Evolutionary conservation across 2,329 filamentous ascomycete species (phyloP).

Genomic region (Sporothrix pseudoabietina): DNA sequence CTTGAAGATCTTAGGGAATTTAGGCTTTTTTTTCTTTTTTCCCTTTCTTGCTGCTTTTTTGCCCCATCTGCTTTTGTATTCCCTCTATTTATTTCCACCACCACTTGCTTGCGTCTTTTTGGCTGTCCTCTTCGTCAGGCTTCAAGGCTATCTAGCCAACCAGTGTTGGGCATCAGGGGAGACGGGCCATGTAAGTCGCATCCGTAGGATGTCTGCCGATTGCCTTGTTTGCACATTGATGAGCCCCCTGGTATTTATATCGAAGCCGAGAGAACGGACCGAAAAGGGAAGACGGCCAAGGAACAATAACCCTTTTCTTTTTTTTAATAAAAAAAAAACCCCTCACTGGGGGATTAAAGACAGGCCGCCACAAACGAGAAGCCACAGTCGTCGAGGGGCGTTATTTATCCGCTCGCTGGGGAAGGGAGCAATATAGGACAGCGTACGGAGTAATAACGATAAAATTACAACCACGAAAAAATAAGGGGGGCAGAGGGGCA

Average conservation of each 20-base stretch:
- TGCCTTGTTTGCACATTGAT: background rate
- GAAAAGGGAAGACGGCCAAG: background rate
- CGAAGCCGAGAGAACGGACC: background rate
- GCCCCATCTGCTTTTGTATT: background rate
- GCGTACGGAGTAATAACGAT: background rate
- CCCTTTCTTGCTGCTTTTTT: background rate
- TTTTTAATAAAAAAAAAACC: background rate
- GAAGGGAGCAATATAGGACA: background rate
- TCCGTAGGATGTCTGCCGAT: slow-evolving; percentile 14
- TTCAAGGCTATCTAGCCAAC: background rate
- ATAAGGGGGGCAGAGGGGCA: background rate
- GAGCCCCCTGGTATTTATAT: background rate
- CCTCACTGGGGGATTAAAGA: background rate
- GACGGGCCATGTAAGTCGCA: background rate
- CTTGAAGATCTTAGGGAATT: background rate
- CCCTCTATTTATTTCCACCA: background rate
- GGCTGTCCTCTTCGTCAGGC: background rate
- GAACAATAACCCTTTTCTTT: background rate
- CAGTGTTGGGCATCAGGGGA: slow-evolving; percentile 23
- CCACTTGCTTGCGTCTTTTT: background rate
- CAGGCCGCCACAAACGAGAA: background rate
- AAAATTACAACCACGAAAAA: background rate
- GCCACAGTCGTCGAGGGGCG: background rate
- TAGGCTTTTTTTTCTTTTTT: background rate
- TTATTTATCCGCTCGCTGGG: background rate